Base-by-base conservation (phyloP, 257 asterid genomes). In the Euphrasia confusa region DNA sequence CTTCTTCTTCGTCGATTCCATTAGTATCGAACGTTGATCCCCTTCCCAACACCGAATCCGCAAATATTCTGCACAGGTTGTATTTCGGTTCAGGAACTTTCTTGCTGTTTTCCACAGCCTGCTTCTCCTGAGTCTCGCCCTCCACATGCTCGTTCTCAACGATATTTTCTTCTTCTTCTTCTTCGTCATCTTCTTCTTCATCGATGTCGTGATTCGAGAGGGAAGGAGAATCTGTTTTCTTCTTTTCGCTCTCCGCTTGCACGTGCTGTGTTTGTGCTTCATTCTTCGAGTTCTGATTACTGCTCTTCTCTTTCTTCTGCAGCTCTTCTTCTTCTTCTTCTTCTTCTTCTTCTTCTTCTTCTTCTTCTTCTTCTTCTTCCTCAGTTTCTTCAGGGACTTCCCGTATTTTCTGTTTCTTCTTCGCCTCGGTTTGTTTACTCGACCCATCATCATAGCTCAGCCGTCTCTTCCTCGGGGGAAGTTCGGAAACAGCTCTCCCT, bases 31-130 rank as follows among this genome's bases (percentile, higher is more conserved):
- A 66, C 33, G 15, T 0, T 18, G 32, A 57, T 1, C 60, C 61
- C 11, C 24, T 61, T 64, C 67, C 60, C 73, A 79, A 30, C 26
- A 76, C 63, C 17, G 74, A 72, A 61, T 70, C 65, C 14, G 74
- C 76, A 64, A 77, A 64, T 69, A 40, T 21, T 66, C 66, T 63
- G 61, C 66, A 58, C 37, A 77, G 50, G 30, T 71, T 69, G 13
- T 60, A 14, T 4, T 7, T 28, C 49, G 57, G 65, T 9, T 68
- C 47, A 47, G 35, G 18, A 56, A 10, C 27, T 60, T 28, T 56
- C 54, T 55, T 27, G 45, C 58, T 48, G 64, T 21, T 21, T 21
- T 1, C 24, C 24, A 21, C 24, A 21, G 24, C 1, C 1, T 21
- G 1, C 24, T 21, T 1, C 24, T 21, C 63, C 53, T 61, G 10